Conservation (phyloP, 345 rosid genomes). For the Salix caprea region DNA sequence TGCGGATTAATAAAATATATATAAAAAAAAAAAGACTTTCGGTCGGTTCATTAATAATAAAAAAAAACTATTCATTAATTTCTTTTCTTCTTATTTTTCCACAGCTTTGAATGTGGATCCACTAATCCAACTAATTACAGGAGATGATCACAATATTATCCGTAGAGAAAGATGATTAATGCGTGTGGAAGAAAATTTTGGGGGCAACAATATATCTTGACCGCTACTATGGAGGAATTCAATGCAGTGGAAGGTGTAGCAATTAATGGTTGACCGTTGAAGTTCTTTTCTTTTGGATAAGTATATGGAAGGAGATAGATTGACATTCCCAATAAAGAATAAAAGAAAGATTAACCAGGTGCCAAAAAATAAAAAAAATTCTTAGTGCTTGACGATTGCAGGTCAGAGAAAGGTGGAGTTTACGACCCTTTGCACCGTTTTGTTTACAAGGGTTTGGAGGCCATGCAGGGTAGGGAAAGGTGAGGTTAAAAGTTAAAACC, state of each 20-base stretch:
- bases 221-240: neutral
- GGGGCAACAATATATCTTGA: conserved; percentile 21
- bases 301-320: neutral
- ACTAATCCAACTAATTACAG: too few species aligned
- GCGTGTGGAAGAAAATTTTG: neutral
- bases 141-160: neutral
- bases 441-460: too few species aligned
- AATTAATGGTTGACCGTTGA: neutral
- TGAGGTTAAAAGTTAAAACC: too few species aligned
- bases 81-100: too few species aligned
- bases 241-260: neutral
- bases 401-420: neutral
- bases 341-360: neutral
- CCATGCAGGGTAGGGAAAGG: too few species aligned
- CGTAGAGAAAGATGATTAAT: neutral
- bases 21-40: too few species aligned
- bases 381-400: neutral
- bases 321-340: neutral
- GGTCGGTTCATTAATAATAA: too few species aligned
- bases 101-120: too few species aligned
- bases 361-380: neutral
- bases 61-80: too few species aligned
- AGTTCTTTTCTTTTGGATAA: conserved; percentile 4
- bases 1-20: too few species aligned
- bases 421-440: neutral